Conservation (phyloP, 208 protist species). For the Balamuthia mandrillaris region DNA sequence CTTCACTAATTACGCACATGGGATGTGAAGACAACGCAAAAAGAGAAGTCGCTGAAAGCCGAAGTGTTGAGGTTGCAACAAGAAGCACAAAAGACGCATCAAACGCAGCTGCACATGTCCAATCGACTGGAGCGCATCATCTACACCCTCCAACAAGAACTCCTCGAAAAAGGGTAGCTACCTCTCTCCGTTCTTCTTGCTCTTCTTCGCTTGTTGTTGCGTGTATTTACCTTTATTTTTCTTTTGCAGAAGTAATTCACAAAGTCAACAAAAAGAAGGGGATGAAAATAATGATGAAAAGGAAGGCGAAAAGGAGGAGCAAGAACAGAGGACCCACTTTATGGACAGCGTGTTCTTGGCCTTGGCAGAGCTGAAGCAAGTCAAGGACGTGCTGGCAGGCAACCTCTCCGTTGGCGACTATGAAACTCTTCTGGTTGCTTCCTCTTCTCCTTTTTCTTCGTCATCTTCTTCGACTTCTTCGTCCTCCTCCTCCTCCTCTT, state of each 20-base stretch:
- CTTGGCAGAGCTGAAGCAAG: constrained; percentile 20
- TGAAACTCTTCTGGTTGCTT: too few relatives aligned
- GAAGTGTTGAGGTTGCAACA: too few relatives aligned
- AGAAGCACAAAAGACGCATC: neutral
- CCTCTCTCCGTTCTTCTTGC: neutral
- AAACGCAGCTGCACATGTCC: constrained; percentile 23
- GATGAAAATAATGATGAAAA: too few relatives aligned
- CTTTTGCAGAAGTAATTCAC: too few relatives aligned
- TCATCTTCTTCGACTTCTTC: too few relatives aligned
- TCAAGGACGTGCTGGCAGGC: constrained; percentile 25
- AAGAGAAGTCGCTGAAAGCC: too few relatives aligned
- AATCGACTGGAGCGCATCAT: constrained; percentile 38
- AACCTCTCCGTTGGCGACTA: too few relatives aligned
- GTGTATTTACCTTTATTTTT: neutral
- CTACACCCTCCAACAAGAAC: neutral
- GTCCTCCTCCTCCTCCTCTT: too few relatives aligned
- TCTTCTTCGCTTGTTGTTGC: neutral
- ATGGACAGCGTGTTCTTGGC: constrained; percentile 17
- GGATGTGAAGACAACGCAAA: too few relatives aligned
- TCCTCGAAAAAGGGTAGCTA: constrained; percentile 5
- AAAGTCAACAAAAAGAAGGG: too few relatives aligned
- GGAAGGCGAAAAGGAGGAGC: neutral
- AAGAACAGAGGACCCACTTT: neutral
- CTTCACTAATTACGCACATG: too few relatives aligned
- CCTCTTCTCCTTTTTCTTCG: too few relatives aligned